Percentiles rank a stretch among this genome's conserved stretches.
phyloP scores from a whole-genome alignment of 371 early-diverging fungal genomes.

The Rhizomucor pusillus region DNA sequence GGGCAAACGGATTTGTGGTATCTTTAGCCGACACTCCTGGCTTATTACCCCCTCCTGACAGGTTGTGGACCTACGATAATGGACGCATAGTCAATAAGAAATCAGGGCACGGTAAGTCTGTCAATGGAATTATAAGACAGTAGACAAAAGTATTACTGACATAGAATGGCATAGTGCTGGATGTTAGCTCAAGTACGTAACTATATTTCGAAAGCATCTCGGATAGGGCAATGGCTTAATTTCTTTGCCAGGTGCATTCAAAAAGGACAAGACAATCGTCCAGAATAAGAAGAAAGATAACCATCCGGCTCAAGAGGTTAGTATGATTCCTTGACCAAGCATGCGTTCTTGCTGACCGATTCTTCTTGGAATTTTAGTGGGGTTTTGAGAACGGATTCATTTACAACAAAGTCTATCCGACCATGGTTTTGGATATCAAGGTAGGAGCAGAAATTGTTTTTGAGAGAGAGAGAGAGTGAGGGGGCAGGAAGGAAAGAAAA shows the following conservation, averaged over 20 bases:
- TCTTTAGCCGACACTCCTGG: no score
- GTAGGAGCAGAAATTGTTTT: conserved; percentile 11
- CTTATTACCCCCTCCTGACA: conserved; percentile 4
- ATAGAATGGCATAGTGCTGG: conserved; percentile 21
- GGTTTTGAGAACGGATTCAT: conserved; percentile 42
- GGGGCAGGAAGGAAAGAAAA: no score
- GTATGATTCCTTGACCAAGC: background rate
- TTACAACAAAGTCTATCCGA: conserved; percentile 38
- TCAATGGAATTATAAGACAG: background rate
- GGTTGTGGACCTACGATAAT: conserved; percentile 41
- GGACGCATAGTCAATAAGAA: conserved; percentile 46
- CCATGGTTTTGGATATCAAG: conserved; percentile 47
- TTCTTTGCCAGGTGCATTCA: conserved; percentile 36
- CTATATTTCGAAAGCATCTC: background rate
- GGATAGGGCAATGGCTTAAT: background rate
- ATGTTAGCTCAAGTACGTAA: conserved; percentile 38
- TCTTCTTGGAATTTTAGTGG: conserved; percentile 24
- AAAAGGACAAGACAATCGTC: conserved; percentile 42
- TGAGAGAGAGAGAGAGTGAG: no score
- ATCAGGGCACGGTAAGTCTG: conserved; percentile 42
- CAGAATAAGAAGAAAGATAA: conserved; percentile 40
- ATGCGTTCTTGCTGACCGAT: background rate
- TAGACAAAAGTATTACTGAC: background rate
- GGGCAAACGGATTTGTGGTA: no score
- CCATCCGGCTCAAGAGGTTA: conserved; percentile 43